phyloP scores from a whole-genome alignment of 2,329 filamentous ascomycete species.

The Stagonosporopsis rhizophila region DNA sequence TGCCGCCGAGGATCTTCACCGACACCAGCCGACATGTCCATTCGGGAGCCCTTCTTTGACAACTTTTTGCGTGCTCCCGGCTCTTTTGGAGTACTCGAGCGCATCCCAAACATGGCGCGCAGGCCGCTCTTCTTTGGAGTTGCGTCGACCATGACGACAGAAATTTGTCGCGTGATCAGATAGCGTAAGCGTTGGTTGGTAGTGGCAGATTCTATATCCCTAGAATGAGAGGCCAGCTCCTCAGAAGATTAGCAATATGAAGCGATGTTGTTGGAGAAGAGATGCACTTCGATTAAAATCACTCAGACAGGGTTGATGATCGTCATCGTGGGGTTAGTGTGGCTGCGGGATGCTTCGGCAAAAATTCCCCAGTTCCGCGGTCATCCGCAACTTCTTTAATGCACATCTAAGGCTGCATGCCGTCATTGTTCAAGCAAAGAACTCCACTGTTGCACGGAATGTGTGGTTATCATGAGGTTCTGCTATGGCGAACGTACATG shows the following conservation, averaged over 20 bases:
- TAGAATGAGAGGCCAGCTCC: slow-evolving; percentile 1
- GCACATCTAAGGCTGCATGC: not conserved
- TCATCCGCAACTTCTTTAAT: slow-evolving; percentile 3
- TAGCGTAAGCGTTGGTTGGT: not conserved
- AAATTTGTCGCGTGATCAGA: not conserved
- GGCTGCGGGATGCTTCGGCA: slow-evolving; percentile 15
- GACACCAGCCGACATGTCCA: slow-evolving; percentile 8
- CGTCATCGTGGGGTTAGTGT: slow-evolving; percentile 19
- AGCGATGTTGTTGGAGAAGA: not conserved
- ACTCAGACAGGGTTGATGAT: slow-evolving; percentile 12
- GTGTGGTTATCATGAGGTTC: not conserved
- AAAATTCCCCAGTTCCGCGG: slow-evolving; percentile 6
- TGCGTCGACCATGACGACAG: slow-evolving; percentile 23
- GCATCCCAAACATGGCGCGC: slow-evolving; percentile 31
- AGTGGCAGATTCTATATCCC: not conserved
- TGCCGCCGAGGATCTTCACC: slow-evolving; percentile 26
- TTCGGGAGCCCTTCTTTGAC: slow-evolving; percentile 32
- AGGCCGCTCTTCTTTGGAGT: slow-evolving; percentile 32
- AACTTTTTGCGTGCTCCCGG: slow-evolving; percentile 30
- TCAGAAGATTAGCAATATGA: not conserved
- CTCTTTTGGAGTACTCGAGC: slow-evolving; percentile 25
- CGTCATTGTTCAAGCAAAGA: not conserved
- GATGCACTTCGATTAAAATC: slow-evolving; percentile 13
- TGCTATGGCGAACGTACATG: not conserved
- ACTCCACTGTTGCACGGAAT: not conserved